Conservation (phyloP, 2,329 filamentous ascomycete genomes). For the Amauroascus verrucosus region DNA sequence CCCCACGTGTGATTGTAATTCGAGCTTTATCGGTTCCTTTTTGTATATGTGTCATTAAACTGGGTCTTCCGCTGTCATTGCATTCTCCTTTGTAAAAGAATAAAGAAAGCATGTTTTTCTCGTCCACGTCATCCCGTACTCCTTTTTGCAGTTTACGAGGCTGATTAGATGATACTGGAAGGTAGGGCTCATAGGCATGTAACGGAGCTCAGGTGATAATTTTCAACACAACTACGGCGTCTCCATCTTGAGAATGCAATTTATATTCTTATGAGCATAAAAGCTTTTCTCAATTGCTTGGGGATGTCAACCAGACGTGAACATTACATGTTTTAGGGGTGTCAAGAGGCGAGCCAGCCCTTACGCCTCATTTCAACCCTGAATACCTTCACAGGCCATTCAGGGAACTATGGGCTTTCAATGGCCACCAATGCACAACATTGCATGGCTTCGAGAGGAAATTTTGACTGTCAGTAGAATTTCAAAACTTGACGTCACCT, state of each 20-base stretch:
- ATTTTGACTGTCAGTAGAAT: too few species aligned
- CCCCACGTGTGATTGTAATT: conserved; percentile 14
- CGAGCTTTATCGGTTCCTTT: conserved; percentile 12
- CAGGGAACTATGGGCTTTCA: too few species aligned
- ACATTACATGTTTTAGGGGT: too few species aligned
- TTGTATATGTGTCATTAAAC: conserved; percentile 12
- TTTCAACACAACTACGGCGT: not conserved
- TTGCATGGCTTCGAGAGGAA: too few species aligned
- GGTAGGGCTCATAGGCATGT: not conserved
- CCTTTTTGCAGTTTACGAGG: not conserved
- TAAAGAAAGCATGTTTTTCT: conserved; percentile 9
- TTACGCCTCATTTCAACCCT: too few species aligned
- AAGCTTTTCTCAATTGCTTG: too few species aligned
- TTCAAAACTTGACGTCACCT: too few species aligned
- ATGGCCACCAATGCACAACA: too few species aligned
- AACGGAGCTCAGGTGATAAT: not conserved
- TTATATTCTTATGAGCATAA: too few species aligned
- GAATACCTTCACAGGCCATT: too few species aligned
- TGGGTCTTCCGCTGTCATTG: not conserved
- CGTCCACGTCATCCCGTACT: not conserved
- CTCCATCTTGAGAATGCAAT: not conserved
- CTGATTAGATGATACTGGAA: not conserved
- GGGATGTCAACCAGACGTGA: too few species aligned
- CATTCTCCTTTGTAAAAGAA: conserved; percentile 9
- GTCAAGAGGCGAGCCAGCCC: too few species aligned